These are phyloP conservation scores for Funneliformis mosseae DNA, from an alignment of 192 early-diverging fungal species.

Conservation along the genomic window DNA sequence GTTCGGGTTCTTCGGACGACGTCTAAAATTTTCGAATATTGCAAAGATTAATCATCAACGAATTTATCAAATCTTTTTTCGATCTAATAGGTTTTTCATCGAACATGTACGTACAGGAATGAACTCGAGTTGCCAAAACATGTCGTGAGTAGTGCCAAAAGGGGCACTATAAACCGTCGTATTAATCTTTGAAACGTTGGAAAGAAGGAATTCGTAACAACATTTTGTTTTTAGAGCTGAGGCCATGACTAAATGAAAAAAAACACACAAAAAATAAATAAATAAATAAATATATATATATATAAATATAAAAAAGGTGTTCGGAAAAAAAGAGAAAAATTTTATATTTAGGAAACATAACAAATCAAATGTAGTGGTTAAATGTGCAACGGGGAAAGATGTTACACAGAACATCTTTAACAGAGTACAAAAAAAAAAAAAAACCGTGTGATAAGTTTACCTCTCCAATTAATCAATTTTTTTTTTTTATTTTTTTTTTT, in stretches of 20 bases:
- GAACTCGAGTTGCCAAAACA: conserved; percentile 34
- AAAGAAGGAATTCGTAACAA: conserved; percentile 24
- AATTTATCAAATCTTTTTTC: neutral
- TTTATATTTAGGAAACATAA: too few species aligned
- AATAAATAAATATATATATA: neutral
- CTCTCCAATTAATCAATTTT: too few species aligned
- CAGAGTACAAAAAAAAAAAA: too few species aligned
- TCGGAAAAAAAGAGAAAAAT: too few species aligned
- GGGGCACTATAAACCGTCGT: conserved; percentile 25
- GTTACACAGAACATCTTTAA: too few species aligned
- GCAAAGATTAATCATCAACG: neutral
- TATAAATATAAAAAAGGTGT: too few species aligned
- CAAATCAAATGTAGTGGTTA: too few species aligned
- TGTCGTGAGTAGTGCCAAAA: conserved; percentile 25
- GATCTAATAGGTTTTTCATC: neutral
- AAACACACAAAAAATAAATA: neutral
- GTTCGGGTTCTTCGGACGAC: conserved; percentile 9
- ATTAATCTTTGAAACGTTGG: conserved; percentile 4
- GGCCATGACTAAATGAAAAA: conserved; percentile 3
- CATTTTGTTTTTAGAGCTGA: conserved; percentile 21
- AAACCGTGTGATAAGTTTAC: too few species aligned
- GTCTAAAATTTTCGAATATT: conserved; percentile 4
- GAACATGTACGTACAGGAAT: conserved; percentile 19
- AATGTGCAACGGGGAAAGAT: too few species aligned
- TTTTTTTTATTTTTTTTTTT: too few species aligned